Evolutionary conservation across 2,329 filamentous ascomycete genomes (phyloP).

Genomic region (Purpureocillium lavendulum): DNA sequence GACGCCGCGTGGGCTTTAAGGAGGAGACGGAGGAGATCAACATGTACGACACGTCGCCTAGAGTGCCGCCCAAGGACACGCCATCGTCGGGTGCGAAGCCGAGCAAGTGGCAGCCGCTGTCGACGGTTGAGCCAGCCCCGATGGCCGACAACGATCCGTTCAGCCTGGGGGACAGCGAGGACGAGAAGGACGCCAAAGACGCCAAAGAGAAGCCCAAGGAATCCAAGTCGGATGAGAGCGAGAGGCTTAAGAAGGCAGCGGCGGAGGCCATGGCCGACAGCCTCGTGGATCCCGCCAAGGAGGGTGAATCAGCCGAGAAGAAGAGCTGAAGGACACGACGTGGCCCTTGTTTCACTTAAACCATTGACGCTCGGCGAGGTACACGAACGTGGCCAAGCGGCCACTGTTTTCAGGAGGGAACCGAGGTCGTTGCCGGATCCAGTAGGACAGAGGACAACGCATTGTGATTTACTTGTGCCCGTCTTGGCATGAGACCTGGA

Average conservation of each 20-base stretch:
- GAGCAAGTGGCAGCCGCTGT: constrained; percentile 97
- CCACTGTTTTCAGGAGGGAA: too few species aligned
- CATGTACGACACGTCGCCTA: constrained; percentile 61
- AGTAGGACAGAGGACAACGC: background rate
- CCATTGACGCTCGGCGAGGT: too few species aligned
- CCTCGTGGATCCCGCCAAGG: constrained; percentile 33
- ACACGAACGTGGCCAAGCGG: too few species aligned
- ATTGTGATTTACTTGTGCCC: background rate
- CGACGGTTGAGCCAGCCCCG: constrained; percentile 70
- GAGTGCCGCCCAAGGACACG: constrained; percentile 42
- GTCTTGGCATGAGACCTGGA: too few species aligned
- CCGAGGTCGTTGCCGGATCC: too few species aligned
- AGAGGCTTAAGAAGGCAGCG: constrained; percentile 57
- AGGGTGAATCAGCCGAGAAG: constrained; percentile 20
- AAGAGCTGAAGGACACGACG: constrained; percentile 18
- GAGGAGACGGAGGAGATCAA: constrained; percentile 69
- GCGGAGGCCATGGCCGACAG: constrained; percentile 52
- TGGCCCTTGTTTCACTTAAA: too few species aligned
- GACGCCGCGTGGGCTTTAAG: constrained; percentile 48
- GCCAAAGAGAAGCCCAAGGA: constrained; percentile 37
- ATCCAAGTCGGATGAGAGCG: constrained; percentile 46
- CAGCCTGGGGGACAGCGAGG: constrained; percentile 90
- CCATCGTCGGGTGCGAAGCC: constrained; percentile 48
- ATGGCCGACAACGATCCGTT: constrained; percentile 92
- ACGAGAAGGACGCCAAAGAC: constrained; percentile 57